phyloP scores from a whole-genome alignment of 176 grass and related monocot genomes.

The Oryza rufipogon region DNA sequence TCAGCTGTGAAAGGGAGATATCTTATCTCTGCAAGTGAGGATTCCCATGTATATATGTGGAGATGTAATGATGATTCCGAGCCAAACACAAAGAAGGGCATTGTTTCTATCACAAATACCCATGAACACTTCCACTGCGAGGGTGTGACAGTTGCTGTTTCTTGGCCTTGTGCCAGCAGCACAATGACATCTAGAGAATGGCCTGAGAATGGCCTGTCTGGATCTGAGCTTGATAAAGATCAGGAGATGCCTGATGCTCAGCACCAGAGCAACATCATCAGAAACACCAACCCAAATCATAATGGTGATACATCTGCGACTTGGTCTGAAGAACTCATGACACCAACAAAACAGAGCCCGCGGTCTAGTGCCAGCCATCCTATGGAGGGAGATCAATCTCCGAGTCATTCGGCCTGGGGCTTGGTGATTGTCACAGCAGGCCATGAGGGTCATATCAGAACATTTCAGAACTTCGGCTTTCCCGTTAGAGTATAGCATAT shows the following conservation, averaged over 20 bases:
- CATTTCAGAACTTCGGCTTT: constrained; percentile 96
- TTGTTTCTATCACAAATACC: constrained; percentile 60
- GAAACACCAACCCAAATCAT: constrained; percentile 42
- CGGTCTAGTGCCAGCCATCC: constrained; percentile 36
- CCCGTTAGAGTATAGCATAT: constrained; percentile 72
- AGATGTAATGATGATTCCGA: constrained; percentile 71
- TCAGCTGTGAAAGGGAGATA: constrained; percentile 67
- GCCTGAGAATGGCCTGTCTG: constrained; percentile 35
- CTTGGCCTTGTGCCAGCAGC: constrained; percentile 61
- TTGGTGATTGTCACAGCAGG: constrained; percentile 84
- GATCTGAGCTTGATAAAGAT: constrained; percentile 22
- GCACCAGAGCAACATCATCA: constrained; percentile 20
- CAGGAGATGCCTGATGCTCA: constrained; percentile 34
- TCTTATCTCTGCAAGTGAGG: constrained; percentile 91
- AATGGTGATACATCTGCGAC: constrained; percentile 62
- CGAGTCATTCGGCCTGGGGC: constrained; percentile 72
- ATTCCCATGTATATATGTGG: constrained; percentile 94
- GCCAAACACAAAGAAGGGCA: constrained; percentile 60
- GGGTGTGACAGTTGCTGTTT: constrained; percentile 76
- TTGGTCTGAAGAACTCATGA: constrained; percentile 89
- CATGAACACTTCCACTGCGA: constrained; percentile 80
- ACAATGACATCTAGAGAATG: constrained; percentile 13
- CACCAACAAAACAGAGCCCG: constrained; percentile 50
- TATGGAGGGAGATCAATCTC: constrained; percentile 37
- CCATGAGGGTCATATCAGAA: constrained; percentile 78